A percentile compares a stretch with the other conserved stretches of the same genome.
phyloP scores from a whole-genome alignment of 2,329 filamentous ascomycete species.

The Tolypocladium tropicale region DNA sequence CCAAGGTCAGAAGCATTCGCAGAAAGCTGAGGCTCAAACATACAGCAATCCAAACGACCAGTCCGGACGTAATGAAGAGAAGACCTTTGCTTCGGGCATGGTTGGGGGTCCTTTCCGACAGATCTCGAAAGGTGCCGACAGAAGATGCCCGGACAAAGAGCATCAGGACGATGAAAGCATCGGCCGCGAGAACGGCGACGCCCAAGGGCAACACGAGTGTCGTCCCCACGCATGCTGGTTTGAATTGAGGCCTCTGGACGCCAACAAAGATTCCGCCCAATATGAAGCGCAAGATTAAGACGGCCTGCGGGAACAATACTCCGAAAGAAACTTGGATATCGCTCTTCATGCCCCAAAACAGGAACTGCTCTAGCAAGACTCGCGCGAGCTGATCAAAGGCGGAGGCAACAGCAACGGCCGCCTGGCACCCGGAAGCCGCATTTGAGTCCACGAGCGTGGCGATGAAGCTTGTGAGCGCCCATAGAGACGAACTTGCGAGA shows the following conservation, averaged over 20 bases:
- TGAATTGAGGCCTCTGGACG: slow-evolving; percentile 41
- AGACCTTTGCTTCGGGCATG: slow-evolving; percentile 27
- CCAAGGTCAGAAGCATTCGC: slow-evolving; percentile 1
- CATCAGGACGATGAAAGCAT: slow-evolving; percentile 32
- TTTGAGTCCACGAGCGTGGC: slow-evolving; percentile 34
- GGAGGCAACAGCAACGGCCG: slow-evolving; percentile 39
- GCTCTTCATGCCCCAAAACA: slow-evolving; percentile 39
- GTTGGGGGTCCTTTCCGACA: slow-evolving; percentile 14
- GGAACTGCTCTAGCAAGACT: slow-evolving; percentile 40
- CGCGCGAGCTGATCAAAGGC: slow-evolving; percentile 48
- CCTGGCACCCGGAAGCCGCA: slow-evolving; percentile 36
- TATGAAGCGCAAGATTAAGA: slow-evolving; percentile 38
- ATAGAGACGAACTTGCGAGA: slow-evolving; percentile 38
- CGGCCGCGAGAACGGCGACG: slow-evolving; percentile 31
- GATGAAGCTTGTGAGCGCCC: slow-evolving; percentile 43
- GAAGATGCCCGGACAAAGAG: slow-evolving; percentile 32
- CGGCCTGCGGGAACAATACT: slow-evolving; percentile 31
- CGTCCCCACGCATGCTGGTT: slow-evolving; percentile 39
- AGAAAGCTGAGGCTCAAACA: slow-evolving; percentile 6
- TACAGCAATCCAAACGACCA: slow-evolving; percentile 45
- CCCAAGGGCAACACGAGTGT: slow-evolving; percentile 34
- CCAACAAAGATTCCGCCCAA: slow-evolving; percentile 44
- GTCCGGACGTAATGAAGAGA: slow-evolving; percentile 28
- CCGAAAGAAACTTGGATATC: slow-evolving; percentile 25
- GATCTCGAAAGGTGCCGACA: slow-evolving; percentile 21